Evolutionary conservation across 169 alveolate genomes (phyloP), one percentile per base, ranked within the genome.

Genomic region (Plasmodium yoelii): DNA sequence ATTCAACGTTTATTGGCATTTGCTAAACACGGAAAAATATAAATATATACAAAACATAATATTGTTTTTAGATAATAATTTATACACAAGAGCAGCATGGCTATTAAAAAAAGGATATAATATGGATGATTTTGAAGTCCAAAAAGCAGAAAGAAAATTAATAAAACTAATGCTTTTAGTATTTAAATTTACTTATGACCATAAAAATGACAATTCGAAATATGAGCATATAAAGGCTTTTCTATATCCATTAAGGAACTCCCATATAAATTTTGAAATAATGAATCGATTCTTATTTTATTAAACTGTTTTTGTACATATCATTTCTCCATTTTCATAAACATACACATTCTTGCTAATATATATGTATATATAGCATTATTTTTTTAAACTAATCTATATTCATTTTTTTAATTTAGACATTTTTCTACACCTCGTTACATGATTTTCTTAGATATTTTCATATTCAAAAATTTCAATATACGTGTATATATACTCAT

Each of bases 21-120:
- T 75, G 49, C 46, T 75, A 19, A 75, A 75, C 57, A 75, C 51
- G 19, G 88, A 75, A 75, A 75, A 75, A 42, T 75, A 75, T 42
- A 64, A 75, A n/a, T 75, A 75, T 51, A 75, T 75, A 75, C 88
- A 75, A 63, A 63, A 75, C 19, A 75, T 75, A 12, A 75, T 75
- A 49, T 68, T 75, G 24, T 75, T 75, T 67, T 67, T 75, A 42
- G 88, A 75, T 26, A 75, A 68, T 68, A 75, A 63, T 75, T 75
- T 75, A 63, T 75, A 75, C n/a, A 75, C 88, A 13, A 61, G 88
- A 61, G 88, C 88, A 28, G 88, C 55, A 42, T 75, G 88, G 88
- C 49, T 75, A 63, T 57, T 75, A 75, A 75, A 75, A 63, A 75
- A 63, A 39, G 88, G 88, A 26, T 46, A 75, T 51, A 75, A 56